Base-by-base conservation (phyloP, 2,329 filamentous ascomycete genomes). In the Coniochaeta hoffmannii region DNA sequence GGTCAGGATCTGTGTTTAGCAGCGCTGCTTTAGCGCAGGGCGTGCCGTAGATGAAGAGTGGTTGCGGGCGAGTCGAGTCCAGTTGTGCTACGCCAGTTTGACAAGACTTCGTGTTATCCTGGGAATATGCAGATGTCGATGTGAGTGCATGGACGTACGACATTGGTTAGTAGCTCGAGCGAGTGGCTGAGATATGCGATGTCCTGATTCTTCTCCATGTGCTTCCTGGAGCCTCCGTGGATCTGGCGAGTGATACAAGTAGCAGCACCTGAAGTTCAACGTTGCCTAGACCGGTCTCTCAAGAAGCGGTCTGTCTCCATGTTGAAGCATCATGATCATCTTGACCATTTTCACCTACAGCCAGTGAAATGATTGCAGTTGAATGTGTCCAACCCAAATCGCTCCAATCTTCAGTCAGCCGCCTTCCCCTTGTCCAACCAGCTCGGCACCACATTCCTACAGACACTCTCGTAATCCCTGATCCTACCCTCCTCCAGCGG, bases 381-480 rank as follows among this genome's bases (percentile, higher is more conserved):
- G 6, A 36, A 3, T 36, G 4, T 17, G 15, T n/a, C 3, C 3
- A 17, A 36, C 9, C 7, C 35, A 36, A 8, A 24, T 4, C 38
- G n/a, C 6, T 19, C 56, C 54, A 88, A 66, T 88, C 84, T 54
- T 56, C 54, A 88, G 66, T 88, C 84, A 54, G 82, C 66, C 44
- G 83, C 75, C 46, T 77, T 74, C 63, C 80, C 81, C 46, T 74
- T 74, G 61, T 86, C 82, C 12, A 79, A 78, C 85, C 85, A 88
- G 8, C 81, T 85, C 12, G 85, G 84, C 57, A 78, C 71, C 32
- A 87, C 78, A 14, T 72, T 71, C 55, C 86, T 79, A 66, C 88
- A 92, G n/a, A 92, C 87, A 54, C 78, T 78, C 67, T 90, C 86
- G 65, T 91, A 92, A 66, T 91, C 87, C 57, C 69, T 68, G 58